Evolutionary conservation across 257 asterid species (phyloP), one percentile per base, ranked within the genome.

Genomic region (Solanum chaucha): DNA sequence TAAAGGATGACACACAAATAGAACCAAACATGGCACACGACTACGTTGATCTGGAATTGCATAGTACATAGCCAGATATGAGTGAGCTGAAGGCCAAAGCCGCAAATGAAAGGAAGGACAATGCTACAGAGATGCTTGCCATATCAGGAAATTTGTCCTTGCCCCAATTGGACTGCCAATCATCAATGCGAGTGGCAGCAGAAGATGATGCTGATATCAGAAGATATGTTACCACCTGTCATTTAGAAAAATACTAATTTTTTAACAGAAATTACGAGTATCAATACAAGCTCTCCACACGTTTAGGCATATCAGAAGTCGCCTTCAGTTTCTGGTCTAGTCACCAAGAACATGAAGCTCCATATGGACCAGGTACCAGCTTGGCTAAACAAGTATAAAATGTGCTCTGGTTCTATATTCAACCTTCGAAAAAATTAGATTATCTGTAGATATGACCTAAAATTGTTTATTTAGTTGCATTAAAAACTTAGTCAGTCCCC

Each of bases 121-220:
- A 90, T 1, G 97, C 89, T 75, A 96, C 93, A 0, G 99, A 93
- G 44, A 93, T 93, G 6, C 90, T 93, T 35, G 98, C 99, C 94
- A 96, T 88, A 84, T 93, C 89, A 14, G 98, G 96, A 86, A 96
- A 96, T 93, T 90, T 94, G 90, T 96, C 99, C 73, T 91, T 90
- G 41, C 99, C 99, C 98, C 98, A 96, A 55, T 95, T 94, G 17
- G 88, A 89, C 86, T 91, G 90, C 99, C 98, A 96, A 89, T 95
- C 98, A 10, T 93, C 95, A 7, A 95, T 87, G 73, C 98, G 93
- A 19, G 94, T 92, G 12, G 94, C 86, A n/a, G 98, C 95, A 8
- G 98, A 94, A 44, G 99, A 96, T 81, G 99, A 95, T n/a, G 99
- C 98, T 0, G 99, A 96, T 88, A 96, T 90, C 86, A 96, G 96